Evolutionary conservation across 2,329 filamentous ascomycete genomes (phyloP).

Genomic region (Chalaropsis ovoidea): DNA sequence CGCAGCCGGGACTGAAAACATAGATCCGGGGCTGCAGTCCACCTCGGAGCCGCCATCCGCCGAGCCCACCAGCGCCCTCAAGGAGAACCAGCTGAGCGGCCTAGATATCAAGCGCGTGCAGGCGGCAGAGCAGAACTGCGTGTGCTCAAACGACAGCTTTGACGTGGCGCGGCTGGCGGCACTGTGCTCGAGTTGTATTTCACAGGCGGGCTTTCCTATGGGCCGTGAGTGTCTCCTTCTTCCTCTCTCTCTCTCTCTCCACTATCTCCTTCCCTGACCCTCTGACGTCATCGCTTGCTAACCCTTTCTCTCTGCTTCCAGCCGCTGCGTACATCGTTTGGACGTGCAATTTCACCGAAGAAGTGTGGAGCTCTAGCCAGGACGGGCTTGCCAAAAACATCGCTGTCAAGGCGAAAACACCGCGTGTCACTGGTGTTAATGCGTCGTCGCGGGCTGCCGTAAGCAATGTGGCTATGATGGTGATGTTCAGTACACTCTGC

Average conservation of each 20-base stretch:
- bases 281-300: background rate
- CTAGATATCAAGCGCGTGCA: conserved; percentile 27
- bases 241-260: background rate
- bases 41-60: background rate
- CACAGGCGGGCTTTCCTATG: conserved; percentile 30
- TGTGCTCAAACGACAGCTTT: conserved; percentile 36
- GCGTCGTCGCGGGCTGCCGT: background rate
- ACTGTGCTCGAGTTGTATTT: conserved; percentile 35
- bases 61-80: background rate
- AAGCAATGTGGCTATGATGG: background rate
- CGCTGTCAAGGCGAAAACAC: conserved; percentile 32
- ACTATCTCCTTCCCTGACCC: background rate
- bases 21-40: background rate
- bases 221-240: conserved; percentile 30
- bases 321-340: conserved; percentile 34
- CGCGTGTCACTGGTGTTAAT: conserved; percentile 27
- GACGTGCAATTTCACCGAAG: conserved; percentile 32
- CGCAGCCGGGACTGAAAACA: conserved; percentile 19
- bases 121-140: conserved; percentile 33
- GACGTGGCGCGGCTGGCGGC: conserved; percentile 34
- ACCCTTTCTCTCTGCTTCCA: conserved; percentile 24
- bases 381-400: conserved; percentile 33
- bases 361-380: conserved; percentile 30
- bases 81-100: conserved; percentile 25
- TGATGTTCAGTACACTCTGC: background rate